These are phyloP conservation scores for Wickerhamomyces xylosicus DNA, from an alignment of 805 yeast genomes.

Conservation along the genomic window DNA sequence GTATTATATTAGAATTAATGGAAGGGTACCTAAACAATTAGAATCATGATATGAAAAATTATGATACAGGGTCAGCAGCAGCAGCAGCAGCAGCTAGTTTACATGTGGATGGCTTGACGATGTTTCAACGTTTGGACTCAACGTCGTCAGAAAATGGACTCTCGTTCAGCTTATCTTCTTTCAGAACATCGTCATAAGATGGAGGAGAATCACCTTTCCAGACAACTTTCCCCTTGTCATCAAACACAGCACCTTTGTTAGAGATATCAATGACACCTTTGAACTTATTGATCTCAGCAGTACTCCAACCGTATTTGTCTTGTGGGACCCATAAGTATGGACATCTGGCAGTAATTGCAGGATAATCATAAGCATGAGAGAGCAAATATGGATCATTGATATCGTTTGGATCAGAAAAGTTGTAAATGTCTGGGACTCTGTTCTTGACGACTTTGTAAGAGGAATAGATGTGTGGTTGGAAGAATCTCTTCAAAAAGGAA, in stretches of 20 bases:
- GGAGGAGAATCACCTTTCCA: conserved; percentile 45
- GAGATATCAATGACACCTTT: conserved; percentile 45
- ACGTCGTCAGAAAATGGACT: conserved; percentile 16
- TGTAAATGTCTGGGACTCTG: conserved; percentile 49
- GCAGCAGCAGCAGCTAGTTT: too few species aligned
- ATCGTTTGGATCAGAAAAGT: conserved; percentile 36
- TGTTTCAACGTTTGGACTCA: neutral
- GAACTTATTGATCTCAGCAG: conserved; percentile 44
- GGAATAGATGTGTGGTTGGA: conserved; percentile 45
- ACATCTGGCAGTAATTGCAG: conserved; percentile 56
- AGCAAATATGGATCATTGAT: conserved; percentile 24
- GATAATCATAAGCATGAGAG: conserved; percentile 65
- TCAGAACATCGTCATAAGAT: conserved; percentile 13
- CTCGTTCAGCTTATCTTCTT: conserved; percentile 10
- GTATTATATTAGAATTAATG: too few species aligned
- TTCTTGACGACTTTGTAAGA: conserved; percentile 37
- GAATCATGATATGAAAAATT: too few species aligned
- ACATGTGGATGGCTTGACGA: too few species aligned
- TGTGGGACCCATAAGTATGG: conserved; percentile 90
- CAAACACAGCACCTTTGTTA: conserved; percentile 58
- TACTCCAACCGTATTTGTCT: conserved; percentile 79
- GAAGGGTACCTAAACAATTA: too few species aligned
- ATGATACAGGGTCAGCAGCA: too few species aligned
- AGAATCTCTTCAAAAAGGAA: conserved; percentile 35
- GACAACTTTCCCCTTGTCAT: conserved; percentile 35